Evolutionary conservation across 208 protist genomes (phyloP).

Genomic region (Herpetomonas muscarum): DNA sequence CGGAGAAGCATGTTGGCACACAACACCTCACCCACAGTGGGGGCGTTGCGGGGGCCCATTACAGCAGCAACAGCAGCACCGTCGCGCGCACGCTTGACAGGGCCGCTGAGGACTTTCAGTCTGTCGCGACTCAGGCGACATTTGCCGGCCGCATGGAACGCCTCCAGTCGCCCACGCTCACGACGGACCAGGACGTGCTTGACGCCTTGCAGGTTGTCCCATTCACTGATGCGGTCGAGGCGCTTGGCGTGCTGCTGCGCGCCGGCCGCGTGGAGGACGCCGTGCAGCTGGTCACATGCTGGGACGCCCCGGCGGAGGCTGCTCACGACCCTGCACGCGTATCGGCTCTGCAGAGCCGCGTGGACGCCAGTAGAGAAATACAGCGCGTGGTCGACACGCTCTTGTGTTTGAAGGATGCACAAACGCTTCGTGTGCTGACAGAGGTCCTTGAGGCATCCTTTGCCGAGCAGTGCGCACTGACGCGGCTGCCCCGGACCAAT

Average conservation of each 20-base stretch:
- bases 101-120: neutral
- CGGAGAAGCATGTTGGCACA: neutral
- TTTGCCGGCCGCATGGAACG: neutral
- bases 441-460: slow-evolving; percentile 13
- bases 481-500: too few relatives aligned
- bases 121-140: neutral
- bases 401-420: slow-evolving; percentile 14
- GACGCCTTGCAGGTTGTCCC: slow-evolving; percentile 7
- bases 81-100: neutral
- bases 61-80: neutral
- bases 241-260: slow-evolving; percentile 17
- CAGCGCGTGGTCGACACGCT: slow-evolving; percentile 5
- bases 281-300: slow-evolving; percentile 16
- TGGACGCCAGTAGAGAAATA: slow-evolving; percentile 10
- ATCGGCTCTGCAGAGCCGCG: neutral
- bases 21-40: too few relatives aligned
- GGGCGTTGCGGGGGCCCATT: too few relatives aligned
- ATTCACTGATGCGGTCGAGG: slow-evolving; percentile 16
- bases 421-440: slow-evolving; percentile 15
- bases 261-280: slow-evolving; percentile 17
- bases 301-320: slow-evolving; percentile 2
- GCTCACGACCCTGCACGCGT: too few relatives aligned
- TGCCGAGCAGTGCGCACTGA: slow-evolving; percentile 9
- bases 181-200: neutral
- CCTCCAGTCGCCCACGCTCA: neutral